These are phyloP conservation scores for Wallacemonas sp. DNA, from an alignment of 208 protist genomes.

Conservation along the genomic window DNA sequence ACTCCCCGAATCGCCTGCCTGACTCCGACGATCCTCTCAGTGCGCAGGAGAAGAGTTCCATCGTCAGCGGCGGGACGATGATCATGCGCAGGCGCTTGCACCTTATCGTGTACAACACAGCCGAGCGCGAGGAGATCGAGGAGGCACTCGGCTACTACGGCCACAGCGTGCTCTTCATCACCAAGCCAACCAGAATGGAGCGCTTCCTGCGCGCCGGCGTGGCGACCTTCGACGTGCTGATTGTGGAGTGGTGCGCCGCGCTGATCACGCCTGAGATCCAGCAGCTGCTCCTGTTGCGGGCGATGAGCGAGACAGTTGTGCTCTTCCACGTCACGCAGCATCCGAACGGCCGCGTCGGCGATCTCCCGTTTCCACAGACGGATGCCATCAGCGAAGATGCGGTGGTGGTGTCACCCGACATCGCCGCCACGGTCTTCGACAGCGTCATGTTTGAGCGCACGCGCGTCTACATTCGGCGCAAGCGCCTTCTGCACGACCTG, in stretches of 20 bases:
- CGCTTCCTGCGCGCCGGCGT: slow-evolving; percentile 50
- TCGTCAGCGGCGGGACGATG: too few species aligned
- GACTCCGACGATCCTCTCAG: too few species aligned
- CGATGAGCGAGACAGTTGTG: slow-evolving; percentile 40
- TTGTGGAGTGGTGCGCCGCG: slow-evolving; percentile 60
- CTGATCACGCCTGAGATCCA: slow-evolving; percentile 52
- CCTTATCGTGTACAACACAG: slow-evolving; percentile 55
- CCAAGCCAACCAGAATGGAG: slow-evolving; percentile 40
- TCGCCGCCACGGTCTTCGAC: slow-evolving; percentile 25
- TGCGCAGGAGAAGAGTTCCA: too few species aligned
- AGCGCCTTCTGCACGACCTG: slow-evolving; percentile 53
- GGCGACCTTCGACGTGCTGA: slow-evolving; percentile 55
- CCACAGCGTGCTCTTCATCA: slow-evolving; percentile 62
- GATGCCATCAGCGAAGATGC: slow-evolving; percentile 21
- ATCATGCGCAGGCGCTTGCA: slow-evolving; percentile 35
- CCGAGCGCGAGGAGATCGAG: slow-evolving; percentile 39
- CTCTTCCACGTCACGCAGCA: slow-evolving; percentile 45
- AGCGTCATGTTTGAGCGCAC: slow-evolving; percentile 18
- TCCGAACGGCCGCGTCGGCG: slow-evolving; percentile 22
- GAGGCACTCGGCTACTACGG: slow-evolving; percentile 43
- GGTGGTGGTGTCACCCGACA: slow-evolving; percentile 34
- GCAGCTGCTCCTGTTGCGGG: slow-evolving; percentile 30
- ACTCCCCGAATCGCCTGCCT: not conserved
- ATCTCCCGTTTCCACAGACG: slow-evolving; percentile 22
- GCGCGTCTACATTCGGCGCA: slow-evolving; percentile 32